Base-by-base conservation (phyloP, 352 stramenopile species). In the Hyaloperonospora brassicae region DNA sequence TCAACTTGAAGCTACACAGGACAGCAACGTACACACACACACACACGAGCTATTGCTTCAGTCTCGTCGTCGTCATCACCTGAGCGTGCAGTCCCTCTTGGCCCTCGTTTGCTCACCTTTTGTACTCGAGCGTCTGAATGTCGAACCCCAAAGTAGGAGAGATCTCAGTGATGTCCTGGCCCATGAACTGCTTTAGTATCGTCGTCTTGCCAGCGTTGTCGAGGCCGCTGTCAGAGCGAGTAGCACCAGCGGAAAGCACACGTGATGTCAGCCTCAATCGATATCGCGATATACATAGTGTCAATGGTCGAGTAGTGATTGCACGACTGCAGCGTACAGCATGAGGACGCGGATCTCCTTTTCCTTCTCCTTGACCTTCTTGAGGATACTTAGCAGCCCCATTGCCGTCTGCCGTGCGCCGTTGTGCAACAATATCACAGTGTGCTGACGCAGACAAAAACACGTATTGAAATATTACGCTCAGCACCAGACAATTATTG, bases 131-230 rank as follows among this genome's bases (percentile, higher is more conserved):
- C 27, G 95, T 98, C 67, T 99, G 95, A 70, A 99, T 99, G 60
- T 99, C 96, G 74, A 99, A 99, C 22, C 97, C 97, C 1, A 99
- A 77, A 23, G 97, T 99, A 8, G 96, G 97, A 41, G 89, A 95
- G 64, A 99, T 98, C 41, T 94, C 87, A 22, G 95, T 88, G 47
- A 98, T 98, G 42, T 97, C 85, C 47, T 99, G 86, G 23, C 93
- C 95, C 73, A 97, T 98, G 53, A 99, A 98, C 68, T 97, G 96
- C 55, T 96, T 96, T 27, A 99, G 62, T 57, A 99, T 98, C 11
- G 96, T 99, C 21, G 96, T 99, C 78, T 99, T 99, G 38, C 97
- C 97, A 17, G 96, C 96, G 82, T 99, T 99, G 71, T 99, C 97
- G n/a, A 99, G 76, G 11, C 97, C 97, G 24, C 86, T 96, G 50